Percentiles rank a stretch among this genome's conserved stretches.
Conservation (phyloP, 2,329 filamentous ascomycete genomes). For the Monosporascus sp. region DNA sequence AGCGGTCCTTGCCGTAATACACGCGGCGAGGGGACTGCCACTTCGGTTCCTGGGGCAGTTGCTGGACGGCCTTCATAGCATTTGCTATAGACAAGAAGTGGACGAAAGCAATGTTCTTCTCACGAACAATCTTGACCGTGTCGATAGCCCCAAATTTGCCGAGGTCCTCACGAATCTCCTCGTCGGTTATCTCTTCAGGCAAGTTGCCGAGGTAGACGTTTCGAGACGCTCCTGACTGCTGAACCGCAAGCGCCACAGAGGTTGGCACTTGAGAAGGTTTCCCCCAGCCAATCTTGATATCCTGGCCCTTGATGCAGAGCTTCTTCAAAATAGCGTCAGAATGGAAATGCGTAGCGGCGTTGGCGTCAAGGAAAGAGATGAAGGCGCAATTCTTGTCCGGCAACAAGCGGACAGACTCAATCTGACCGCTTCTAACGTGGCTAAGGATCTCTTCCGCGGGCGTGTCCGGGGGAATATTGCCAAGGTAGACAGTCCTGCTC, state of each 20-base stretch:
- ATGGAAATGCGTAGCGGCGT: constrained; percentile 97
- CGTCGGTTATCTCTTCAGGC: constrained; percentile 82
- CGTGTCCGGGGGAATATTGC: constrained; percentile 97
- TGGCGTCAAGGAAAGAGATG: constrained; percentile 97
- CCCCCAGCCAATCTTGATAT: constrained; percentile 99
- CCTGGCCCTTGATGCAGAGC: constrained; percentile 95
- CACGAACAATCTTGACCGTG: constrained; percentile 93
- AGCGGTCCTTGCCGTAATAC: constrained; percentile 98
- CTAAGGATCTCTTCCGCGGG: constrained; percentile 93
- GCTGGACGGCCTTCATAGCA: constrained; percentile 95
- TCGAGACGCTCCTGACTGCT: constrained; percentile 92
- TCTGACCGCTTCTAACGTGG: constrained; percentile 94
- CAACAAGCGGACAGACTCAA: constrained; percentile 94
- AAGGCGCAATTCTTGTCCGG: constrained; percentile 99
- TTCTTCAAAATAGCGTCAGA: constrained; percentile 99
- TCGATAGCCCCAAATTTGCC: constrained; percentile 96
- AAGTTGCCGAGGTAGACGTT: constrained; percentile 97
- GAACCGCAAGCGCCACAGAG: constrained; percentile 92
- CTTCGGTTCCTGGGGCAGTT: constrained; percentile 92
- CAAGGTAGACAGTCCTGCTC: constrained; percentile 93
- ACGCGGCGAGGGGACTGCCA: constrained; percentile 95
- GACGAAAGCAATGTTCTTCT: constrained; percentile 97
- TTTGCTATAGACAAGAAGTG: constrained; percentile 95
- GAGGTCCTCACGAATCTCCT: constrained; percentile 89
- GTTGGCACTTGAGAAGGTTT: constrained; percentile 98